Conservation (phyloP, 495 filamentous ascomycete species). For the Achaetomiella virescens region DNA sequence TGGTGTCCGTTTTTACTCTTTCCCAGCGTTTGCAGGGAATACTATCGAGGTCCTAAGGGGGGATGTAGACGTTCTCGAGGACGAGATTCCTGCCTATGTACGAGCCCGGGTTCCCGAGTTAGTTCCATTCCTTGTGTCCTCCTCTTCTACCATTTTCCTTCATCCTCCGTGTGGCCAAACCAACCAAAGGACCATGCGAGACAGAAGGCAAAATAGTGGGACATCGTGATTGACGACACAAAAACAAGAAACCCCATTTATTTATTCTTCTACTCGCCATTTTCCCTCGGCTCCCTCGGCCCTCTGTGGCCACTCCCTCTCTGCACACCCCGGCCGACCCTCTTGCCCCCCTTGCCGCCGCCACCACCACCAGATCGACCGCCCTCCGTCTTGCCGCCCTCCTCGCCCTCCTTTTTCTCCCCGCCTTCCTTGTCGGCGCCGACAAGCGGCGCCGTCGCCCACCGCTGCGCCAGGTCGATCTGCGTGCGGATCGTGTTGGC, state of each 20-base stretch:
- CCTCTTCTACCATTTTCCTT: no score
- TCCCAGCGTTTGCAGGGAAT: no score
- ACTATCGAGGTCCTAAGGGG: no score
- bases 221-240: background rate
- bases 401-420: constrained; percentile 38
- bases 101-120: no score
- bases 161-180: no score
- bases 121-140: no score
- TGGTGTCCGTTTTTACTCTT: no score
- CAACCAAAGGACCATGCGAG: no score
- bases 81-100: no score
- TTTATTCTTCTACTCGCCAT: constrained; percentile 18
- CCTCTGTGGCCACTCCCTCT: constrained; percentile 36
- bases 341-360: constrained; percentile 29
- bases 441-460: constrained; percentile 78
- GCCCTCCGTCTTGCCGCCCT: constrained; percentile 29
- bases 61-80: no score
- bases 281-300: constrained; percentile 36
- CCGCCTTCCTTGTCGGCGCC: constrained; percentile 48
- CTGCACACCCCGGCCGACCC: constrained; percentile 36
- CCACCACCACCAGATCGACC: constrained; percentile 22
- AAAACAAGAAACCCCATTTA: background rate
- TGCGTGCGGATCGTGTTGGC: constrained; percentile 98
- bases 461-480: constrained; percentile 91
- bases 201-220: background rate